Conservation (phyloP, 2,329 filamentous ascomycete species). For the Rhynchosporium graminicola region DNA sequence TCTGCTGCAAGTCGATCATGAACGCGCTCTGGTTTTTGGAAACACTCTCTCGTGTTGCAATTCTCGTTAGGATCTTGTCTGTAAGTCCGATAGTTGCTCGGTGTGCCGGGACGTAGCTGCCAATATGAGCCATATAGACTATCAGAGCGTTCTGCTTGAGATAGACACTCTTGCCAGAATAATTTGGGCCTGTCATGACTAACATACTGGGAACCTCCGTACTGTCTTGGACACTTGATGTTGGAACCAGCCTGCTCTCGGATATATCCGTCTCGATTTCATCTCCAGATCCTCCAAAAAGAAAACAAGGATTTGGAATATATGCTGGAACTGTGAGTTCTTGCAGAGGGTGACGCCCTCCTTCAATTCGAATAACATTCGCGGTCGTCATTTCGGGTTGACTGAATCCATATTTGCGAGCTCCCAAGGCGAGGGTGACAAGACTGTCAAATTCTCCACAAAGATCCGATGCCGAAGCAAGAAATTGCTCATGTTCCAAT, state of each 20-base stretch:
- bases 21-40: slow-evolving; percentile 62
- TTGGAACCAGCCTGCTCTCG: not conserved
- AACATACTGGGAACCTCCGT: slow-evolving; percentile 62
- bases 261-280: slow-evolving; percentile 22
- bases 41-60: slow-evolving; percentile 70
- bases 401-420: slow-evolving; percentile 70
- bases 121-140: slow-evolving; percentile 88
- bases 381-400: slow-evolving; percentile 68
- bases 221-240: slow-evolving; percentile 24
- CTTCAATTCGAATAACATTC: slow-evolving; percentile 72
- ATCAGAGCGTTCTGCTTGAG: slow-evolving; percentile 91
- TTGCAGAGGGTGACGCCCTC: slow-evolving; percentile 85
- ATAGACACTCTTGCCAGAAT: slow-evolving; percentile 95
- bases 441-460: slow-evolving; percentile 88
- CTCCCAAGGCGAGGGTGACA: slow-evolving; percentile 76
- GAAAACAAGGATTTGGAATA: slow-evolving; percentile 77
- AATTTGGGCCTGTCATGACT: slow-evolving; percentile 89
- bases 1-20: slow-evolving; percentile 82
- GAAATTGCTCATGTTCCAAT: slow-evolving; percentile 64
- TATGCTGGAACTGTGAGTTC: slow-evolving; percentile 80
- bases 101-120: slow-evolving; percentile 85
- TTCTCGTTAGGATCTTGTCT: slow-evolving; percentile 87
- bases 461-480: slow-evolving; percentile 72
- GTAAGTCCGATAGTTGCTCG: slow-evolving; percentile 79
- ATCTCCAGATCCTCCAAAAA: slow-evolving; percentile 60